Percentiles rank a stretch among this genome's conserved stretches.
Evolutionary conservation across 805 yeast genomes (phyloP).

Genomic region (Lachancea cidri): DNA sequence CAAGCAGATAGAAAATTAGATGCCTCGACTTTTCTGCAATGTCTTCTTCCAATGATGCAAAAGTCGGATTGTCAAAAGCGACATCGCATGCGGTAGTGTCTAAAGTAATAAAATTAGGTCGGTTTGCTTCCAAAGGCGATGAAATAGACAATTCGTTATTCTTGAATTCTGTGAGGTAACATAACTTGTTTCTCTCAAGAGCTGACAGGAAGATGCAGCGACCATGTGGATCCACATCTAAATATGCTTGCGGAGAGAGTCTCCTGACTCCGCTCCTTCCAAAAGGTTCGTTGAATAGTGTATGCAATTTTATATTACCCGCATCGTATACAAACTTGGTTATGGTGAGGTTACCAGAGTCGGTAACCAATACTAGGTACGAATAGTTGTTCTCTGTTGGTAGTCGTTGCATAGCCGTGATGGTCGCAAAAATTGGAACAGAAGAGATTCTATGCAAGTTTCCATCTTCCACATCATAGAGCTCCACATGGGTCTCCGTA

Average conservation of each 20-base stretch:
- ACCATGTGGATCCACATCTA: constrained; percentile 65
- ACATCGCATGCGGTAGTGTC: constrained; percentile 60
- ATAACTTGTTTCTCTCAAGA: constrained; percentile 67
- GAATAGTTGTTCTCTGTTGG: constrained; percentile 53
- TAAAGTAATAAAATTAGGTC: constrained; percentile 48
- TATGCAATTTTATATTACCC: constrained; percentile 38
- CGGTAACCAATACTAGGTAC: constrained; percentile 63
- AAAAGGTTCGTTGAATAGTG: constrained; percentile 57
- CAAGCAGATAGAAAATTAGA: constrained; percentile 73
- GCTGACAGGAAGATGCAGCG: constrained; percentile 69
- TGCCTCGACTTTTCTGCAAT: constrained; percentile 35
- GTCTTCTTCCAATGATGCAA: constrained; percentile 73
- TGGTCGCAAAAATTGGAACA: constrained; percentile 51
- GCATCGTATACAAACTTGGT: constrained; percentile 37
- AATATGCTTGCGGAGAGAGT: constrained; percentile 66
- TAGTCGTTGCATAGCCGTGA: constrained; percentile 49
- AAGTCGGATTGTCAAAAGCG: constrained; percentile 76
- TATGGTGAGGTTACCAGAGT: constrained; percentile 66
- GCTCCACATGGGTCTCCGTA: constrained; percentile 27
- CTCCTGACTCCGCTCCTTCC: constrained; percentile 73
- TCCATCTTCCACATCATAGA: constrained; percentile 49
- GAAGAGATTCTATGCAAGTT: constrained; percentile 39
- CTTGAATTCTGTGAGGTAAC: constrained; percentile 56
- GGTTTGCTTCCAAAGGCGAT: constrained; percentile 69
- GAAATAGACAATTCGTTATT: constrained; percentile 46